phyloP scores from a whole-genome alignment of 768 basidiomycete species.

The Peribolospora kevripleyi region DNA sequence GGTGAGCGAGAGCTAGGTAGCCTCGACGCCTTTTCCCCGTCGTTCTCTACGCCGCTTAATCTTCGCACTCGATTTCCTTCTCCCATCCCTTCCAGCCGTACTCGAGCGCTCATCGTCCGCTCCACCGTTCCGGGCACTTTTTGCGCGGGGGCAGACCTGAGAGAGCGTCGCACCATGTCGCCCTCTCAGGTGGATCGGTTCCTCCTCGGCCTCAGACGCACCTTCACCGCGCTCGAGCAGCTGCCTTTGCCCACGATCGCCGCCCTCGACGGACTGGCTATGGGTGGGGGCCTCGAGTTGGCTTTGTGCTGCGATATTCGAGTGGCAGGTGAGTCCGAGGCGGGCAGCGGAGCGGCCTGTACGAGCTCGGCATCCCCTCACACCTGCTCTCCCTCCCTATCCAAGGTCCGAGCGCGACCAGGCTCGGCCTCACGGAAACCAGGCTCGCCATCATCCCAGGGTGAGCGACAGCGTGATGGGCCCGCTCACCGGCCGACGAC shows the following conservation, averaged over 20 bases:
- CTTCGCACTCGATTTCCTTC: background rate
- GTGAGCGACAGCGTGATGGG: background rate
- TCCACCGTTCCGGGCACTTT: slow-evolving; percentile 54
- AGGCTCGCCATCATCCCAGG: slow-evolving; percentile 64
- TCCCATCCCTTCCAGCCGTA: slow-evolving; percentile 20
- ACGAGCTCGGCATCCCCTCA: background rate
- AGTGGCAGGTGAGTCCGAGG: slow-evolving; percentile 40
- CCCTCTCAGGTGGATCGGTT: slow-evolving; percentile 48
- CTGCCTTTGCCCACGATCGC: slow-evolving; percentile 63
- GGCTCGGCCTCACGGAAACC: slow-evolving; percentile 69
- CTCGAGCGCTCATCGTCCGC: slow-evolving; percentile 58
- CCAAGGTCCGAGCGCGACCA: slow-evolving; percentile 30
- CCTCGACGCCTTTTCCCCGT: too few species aligned
- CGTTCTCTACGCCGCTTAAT: background rate
- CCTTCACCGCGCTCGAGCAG: slow-evolving; percentile 49
- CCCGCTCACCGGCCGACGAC: too few species aligned
- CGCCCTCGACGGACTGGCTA: slow-evolving; percentile 74
- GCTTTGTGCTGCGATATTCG: slow-evolving; percentile 72
- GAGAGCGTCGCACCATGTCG: slow-evolving; percentile 63
- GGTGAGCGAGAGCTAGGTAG: background rate
- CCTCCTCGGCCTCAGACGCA: slow-evolving; percentile 44
- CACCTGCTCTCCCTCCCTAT: slow-evolving; percentile 17
- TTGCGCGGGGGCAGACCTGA: slow-evolving; percentile 77
- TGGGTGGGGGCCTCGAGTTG: slow-evolving; percentile 80
- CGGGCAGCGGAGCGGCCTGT: background rate